These are phyloP conservation scores for Adansonia madagascariensis DNA, from an alignment of 441 rosid genomes.

Conservation along the genomic window DNA sequence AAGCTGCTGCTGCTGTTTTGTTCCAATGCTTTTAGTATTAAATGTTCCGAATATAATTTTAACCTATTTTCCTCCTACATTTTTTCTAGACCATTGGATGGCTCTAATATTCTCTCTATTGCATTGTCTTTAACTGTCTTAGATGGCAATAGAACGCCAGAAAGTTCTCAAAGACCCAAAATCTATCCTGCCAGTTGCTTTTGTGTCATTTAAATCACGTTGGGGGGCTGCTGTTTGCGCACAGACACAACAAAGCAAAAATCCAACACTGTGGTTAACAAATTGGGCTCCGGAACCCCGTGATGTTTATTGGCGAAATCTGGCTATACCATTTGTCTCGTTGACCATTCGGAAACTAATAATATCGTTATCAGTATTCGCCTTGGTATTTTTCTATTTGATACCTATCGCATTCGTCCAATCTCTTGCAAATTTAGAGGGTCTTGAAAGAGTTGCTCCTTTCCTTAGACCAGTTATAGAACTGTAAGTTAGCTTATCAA, in stretches of 20 bases:
- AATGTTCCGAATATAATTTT: background rate
- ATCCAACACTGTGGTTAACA: conserved; percentile 85
- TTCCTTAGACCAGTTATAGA: conserved; percentile 84
- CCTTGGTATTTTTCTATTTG: conserved; percentile 93
- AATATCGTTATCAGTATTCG: conserved; percentile 69
- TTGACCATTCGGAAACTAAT: conserved; percentile 74
- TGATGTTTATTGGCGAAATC: conserved; percentile 85
- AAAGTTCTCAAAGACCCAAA: conserved; percentile 71
- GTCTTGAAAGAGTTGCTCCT: conserved; percentile 89
- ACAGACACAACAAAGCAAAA: conserved; percentile 91
- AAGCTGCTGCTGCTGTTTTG: conserved; percentile 32
- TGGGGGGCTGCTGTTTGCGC: conserved; percentile 99
- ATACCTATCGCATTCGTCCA: conserved; percentile 97
- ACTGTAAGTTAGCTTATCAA: conserved; percentile 57
- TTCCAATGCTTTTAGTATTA: background rate
- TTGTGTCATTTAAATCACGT: conserved; percentile 84
- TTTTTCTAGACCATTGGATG: conserved; percentile 3
- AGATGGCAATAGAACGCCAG: conserved; percentile 79
- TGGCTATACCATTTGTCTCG: conserved; percentile 89
- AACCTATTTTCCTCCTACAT: conserved; percentile 17
- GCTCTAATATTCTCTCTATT: conserved; percentile 19
- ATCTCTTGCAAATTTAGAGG: conserved; percentile 93
- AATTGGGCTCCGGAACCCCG: conserved; percentile 96
- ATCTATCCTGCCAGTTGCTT: conserved; percentile 72
- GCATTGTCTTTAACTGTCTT: conserved; percentile 25